phyloP scores from a whole-genome alignment of 23 red algal genomes.

The Gracilaria caudata region DNA sequence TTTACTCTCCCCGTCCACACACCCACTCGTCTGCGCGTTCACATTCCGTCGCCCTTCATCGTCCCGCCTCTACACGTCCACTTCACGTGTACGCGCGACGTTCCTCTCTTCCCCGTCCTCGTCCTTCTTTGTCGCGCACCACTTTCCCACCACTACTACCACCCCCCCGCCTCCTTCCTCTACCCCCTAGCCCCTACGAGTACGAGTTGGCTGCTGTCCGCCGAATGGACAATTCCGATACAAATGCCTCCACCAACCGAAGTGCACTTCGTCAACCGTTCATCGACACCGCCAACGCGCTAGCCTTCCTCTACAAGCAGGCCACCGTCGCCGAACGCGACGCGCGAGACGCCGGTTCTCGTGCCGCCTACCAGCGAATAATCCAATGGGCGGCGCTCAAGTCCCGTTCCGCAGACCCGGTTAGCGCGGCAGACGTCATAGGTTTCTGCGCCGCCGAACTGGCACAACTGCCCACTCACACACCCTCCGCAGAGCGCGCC shows the following conservation, averaged over 20 bases:
- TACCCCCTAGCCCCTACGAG: neutral
- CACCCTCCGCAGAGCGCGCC: neutral
- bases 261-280: slow-evolving; percentile 48
- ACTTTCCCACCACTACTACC: neutral
- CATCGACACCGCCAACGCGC: slow-evolving; percentile 68
- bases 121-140: neutral
- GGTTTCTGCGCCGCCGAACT: slow-evolving; percentile 56
- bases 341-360: slow-evolving; percentile 59
- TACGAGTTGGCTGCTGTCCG: neutral
- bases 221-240: slow-evolving; percentile 24
- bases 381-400: slow-evolving; percentile 68
- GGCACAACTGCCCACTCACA: slow-evolving; percentile 16
- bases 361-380: slow-evolving; percentile 43
- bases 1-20: too few species aligned
- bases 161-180: neutral
- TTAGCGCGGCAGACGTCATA: slow-evolving; percentile 34
- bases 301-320: slow-evolving; percentile 64
- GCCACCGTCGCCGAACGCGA: slow-evolving; percentile 34
- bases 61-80: neutral
- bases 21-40: too few species aligned
- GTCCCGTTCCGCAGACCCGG: slow-evolving; percentile 24
- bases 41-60: neutral
- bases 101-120: neutral
- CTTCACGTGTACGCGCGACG: neutral
- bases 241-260: slow-evolving; percentile 24